Evolutionary conservation across 805 yeast species (phyloP).

Genomic region (Monosporozyma siamensis): DNA sequence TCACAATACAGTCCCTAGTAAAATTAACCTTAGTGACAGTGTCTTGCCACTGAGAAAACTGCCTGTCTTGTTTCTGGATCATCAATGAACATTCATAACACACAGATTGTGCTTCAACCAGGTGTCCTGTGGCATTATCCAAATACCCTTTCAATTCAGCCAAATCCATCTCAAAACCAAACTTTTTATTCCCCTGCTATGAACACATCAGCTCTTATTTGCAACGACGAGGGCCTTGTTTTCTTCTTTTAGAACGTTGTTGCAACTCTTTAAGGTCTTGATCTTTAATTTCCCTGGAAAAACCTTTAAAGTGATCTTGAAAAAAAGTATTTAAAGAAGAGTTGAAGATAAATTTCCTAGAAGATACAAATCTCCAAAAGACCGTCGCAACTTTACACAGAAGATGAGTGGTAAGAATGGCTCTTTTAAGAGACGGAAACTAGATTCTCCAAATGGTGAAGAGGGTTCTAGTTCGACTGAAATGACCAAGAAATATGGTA

Average conservation of each 20-base stretch:
- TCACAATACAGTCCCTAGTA: constrained; percentile 36
- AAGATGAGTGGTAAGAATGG: background rate
- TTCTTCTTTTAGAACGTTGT: background rate
- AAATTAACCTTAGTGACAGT: constrained; percentile 37
- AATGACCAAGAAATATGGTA: constrained; percentile 46
- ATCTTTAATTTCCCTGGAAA: too few species aligned
- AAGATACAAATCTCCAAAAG: too few species aligned
- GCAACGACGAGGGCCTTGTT: too few species aligned
- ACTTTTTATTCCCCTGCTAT: background rate
- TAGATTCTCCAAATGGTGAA: background rate
- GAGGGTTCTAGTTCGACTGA: background rate
- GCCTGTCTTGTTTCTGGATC: constrained; percentile 8
- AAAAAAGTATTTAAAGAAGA: too few species aligned
- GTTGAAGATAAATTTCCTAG: too few species aligned
- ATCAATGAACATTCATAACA: constrained; percentile 39
- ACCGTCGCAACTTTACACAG: too few species aligned
- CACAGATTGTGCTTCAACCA: constrained; percentile 40
- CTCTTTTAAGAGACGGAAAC: background rate
- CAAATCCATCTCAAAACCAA: background rate
- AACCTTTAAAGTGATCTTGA: too few species aligned
- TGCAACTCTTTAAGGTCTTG: background rate
- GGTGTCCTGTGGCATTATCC: constrained; percentile 39
- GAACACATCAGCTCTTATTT: background rate
- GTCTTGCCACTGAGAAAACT: constrained; percentile 35
- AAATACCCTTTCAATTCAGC: constrained; percentile 7